phyloP scores from a whole-genome alignment of 495 filamentous ascomycete genomes.

The Lophium mytilinum region DNA sequence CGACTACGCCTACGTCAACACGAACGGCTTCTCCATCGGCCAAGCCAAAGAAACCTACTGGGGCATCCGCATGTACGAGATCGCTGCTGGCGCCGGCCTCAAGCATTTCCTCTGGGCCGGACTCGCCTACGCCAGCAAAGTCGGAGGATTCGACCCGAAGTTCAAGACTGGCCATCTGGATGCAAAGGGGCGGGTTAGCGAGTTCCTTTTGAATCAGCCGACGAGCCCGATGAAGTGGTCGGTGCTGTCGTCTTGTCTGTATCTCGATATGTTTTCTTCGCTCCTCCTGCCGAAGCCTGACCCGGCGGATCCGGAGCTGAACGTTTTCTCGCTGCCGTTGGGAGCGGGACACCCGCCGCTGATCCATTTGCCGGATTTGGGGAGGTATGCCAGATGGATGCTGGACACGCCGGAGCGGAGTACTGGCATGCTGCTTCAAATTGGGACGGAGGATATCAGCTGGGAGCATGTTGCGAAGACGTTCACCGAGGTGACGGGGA shows the following conservation, averaged over 20 bases:
- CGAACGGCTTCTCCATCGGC: slow-evolving; percentile 46
- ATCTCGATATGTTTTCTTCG: slow-evolving; percentile 44
- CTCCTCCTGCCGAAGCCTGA: slow-evolving; percentile 10
- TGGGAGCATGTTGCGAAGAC: slow-evolving; percentile 1
- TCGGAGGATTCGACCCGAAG: slow-evolving; percentile 38
- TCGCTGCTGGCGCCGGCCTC: slow-evolving; percentile 43
- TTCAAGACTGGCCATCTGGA: slow-evolving; percentile 47
- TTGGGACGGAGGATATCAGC: slow-evolving; percentile 8
- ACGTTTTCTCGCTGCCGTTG: slow-evolving; percentile 12
- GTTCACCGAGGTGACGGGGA: slow-evolving; percentile 12
- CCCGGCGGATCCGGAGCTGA: slow-evolving; percentile 4
- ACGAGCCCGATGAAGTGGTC: slow-evolving; percentile 40
- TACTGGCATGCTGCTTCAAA: slow-evolving; percentile 5
- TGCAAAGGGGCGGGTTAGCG: slow-evolving; percentile 46
- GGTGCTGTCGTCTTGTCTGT: slow-evolving; percentile 46
- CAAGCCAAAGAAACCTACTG: slow-evolving; percentile 49
- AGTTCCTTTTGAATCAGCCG: slow-evolving; percentile 42
- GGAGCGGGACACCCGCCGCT: slow-evolving; percentile 15
- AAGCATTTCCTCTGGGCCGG: slow-evolving; percentile 42
- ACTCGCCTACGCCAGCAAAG: slow-evolving; percentile 28
- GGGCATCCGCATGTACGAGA: slow-evolving; percentile 48
- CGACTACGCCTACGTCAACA: slow-evolving; percentile 48
- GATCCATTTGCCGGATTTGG: slow-evolving; percentile 17
- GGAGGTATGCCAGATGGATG: slow-evolving; percentile 7
- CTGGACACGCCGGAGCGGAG: slow-evolving; percentile 8